Evolutionary conservation across 257 asterid species (phyloP).

Genomic region (Solanum verrucosum): DNA sequence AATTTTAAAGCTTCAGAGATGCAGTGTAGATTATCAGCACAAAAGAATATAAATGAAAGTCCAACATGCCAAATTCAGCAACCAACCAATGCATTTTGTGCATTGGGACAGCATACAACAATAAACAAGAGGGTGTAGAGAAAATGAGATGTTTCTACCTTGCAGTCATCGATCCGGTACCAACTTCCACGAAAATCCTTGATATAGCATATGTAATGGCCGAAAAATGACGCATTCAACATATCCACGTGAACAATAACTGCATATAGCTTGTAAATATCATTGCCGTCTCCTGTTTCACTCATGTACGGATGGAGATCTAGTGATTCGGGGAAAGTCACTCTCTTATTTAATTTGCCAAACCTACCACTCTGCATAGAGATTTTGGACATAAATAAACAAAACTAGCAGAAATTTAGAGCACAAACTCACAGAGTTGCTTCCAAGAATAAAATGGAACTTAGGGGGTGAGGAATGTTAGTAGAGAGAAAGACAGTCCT

Average conservation of each 20-base stretch:
- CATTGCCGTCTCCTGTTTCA: slow-evolving; percentile 48
- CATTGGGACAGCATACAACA: background rate
- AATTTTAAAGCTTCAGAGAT: background rate
- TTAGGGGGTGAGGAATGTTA: background rate
- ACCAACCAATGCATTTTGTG: background rate
- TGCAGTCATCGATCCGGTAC: slow-evolving; percentile 87
- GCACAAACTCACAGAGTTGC: background rate
- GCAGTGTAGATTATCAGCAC: background rate
- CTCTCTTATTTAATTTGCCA: slow-evolving; percentile 95
- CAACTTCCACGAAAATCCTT: slow-evolving; percentile 79
- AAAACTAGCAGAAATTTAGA: background rate
- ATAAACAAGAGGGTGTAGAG: background rate
- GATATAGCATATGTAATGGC: slow-evolving; percentile 90
- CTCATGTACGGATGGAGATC: slow-evolving; percentile 79
- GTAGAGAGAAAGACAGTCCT: background rate
- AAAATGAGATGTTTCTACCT: slow-evolving; percentile 35
- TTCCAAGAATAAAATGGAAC: background rate
- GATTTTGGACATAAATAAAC: background rate
- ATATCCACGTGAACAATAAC: slow-evolving; percentile 95
- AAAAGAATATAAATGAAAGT: background rate
- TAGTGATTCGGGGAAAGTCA: slow-evolving; percentile 76
- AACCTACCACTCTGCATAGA: slow-evolving; percentile 83
- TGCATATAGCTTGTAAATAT: slow-evolving; percentile 83
- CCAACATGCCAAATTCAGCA: background rate
- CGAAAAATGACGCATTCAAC: slow-evolving; percentile 96